These are phyloP conservation scores for Cyberlindnera xylosilytica DNA, from an alignment of 805 yeast species.

Conservation along the genomic window DNA sequence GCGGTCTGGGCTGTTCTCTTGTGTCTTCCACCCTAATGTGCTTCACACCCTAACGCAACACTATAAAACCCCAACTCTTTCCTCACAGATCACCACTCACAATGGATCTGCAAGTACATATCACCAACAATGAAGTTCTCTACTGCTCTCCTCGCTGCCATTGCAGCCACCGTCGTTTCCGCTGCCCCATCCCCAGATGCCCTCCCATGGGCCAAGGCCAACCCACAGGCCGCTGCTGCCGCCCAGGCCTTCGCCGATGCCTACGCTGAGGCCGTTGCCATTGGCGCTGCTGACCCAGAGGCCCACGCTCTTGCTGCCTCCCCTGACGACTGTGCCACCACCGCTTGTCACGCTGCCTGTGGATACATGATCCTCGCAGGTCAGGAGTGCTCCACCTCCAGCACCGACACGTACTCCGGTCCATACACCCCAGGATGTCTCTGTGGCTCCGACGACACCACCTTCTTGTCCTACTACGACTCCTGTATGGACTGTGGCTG, in stretches of 20 bases:
- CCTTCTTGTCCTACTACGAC: constrained; percentile 21
- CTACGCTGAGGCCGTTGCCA: neutral
- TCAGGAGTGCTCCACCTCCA: constrained; percentile 21
- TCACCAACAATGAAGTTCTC: neutral
- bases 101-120: no score
- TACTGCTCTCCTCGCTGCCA: constrained; percentile 3
- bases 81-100: no score
- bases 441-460: constrained; percentile 10
- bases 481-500: constrained; percentile 35
- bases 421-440: constrained; percentile 12
- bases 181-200: neutral
- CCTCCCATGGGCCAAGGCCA: neutral
- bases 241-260: neutral
- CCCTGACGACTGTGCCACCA: neutral
- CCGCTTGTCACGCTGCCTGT: neutral
- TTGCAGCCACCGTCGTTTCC: neutral
- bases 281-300: neutral
- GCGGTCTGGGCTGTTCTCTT: no score
- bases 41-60: no score
- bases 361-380: constrained; percentile 27
- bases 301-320: neutral
- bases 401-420: constrained; percentile 5
- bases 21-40: no score
- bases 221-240: neutral
- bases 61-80: no score